Evolutionary conservation across 768 basidiomycete genomes (phyloP).

Genomic region (Leucosporidium yakuticum): DNA sequence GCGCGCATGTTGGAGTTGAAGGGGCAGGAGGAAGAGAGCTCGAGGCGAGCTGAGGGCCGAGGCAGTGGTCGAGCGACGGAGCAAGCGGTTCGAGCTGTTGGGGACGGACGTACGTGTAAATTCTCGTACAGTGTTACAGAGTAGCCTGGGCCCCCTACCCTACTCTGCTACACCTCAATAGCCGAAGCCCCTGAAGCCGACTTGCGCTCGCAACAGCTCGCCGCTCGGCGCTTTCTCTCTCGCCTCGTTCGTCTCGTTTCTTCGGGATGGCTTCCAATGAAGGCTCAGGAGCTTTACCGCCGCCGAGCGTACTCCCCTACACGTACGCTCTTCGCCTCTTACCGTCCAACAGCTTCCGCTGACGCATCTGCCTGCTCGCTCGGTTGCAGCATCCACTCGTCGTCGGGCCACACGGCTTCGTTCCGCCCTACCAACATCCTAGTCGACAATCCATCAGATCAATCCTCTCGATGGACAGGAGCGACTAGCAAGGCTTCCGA

Average conservation of each 20-base stretch:
- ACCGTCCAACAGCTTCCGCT: neutral
- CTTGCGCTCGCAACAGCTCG: neutral
- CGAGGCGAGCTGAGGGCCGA: neutral
- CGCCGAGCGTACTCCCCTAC: neutral
- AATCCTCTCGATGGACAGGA: constrained; percentile 21
- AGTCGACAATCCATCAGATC: constrained; percentile 3
- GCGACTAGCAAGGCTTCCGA: constrained; percentile 17
- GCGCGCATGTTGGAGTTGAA: neutral
- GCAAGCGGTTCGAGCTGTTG: neutral
- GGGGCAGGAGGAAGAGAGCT: neutral
- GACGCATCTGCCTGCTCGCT: neutral
- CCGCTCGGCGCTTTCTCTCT: too few species aligned
- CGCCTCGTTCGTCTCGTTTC: neutral
- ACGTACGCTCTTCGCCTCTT: neutral
- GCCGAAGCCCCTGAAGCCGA: neutral
- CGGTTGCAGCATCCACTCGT: neutral
- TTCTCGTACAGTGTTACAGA: neutral
- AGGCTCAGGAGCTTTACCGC: neutral
- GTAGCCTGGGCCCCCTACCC: neutral
- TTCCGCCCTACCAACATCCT: constrained; percentile 19
- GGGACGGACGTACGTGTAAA: neutral
- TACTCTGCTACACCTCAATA: neutral
- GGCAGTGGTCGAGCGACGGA: neutral
- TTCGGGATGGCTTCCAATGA: neutral
- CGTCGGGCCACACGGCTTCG: constrained; percentile 4